A percentile compares a stretch with the other conserved stretches of the same genome.
Conservation (phyloP, 768 basidiomycete species). For the Fibroporia radiculosa region DNA sequence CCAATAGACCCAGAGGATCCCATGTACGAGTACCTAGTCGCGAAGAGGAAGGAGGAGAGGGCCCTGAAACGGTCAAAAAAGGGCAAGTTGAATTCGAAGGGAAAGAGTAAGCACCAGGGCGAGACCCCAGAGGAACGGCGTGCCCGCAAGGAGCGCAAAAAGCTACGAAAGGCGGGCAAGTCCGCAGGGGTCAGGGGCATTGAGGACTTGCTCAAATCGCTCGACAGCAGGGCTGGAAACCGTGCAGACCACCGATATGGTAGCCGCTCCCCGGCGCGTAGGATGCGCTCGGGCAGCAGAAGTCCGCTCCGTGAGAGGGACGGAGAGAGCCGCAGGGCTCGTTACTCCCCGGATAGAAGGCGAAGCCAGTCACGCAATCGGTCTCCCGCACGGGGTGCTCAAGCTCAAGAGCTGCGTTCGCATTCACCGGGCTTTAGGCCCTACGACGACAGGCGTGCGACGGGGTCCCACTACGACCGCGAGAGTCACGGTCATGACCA, state of each 20-base stretch:
- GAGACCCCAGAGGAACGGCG: conserved; percentile 76
- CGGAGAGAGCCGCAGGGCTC: conserved; percentile 4
- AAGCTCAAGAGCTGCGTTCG: not conserved
- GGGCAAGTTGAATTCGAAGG: conserved; percentile 45
- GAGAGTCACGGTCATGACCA: not conserved
- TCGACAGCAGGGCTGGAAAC: conserved; percentile 20
- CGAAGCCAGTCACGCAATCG: conserved; percentile 5
- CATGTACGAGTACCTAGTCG: conserved; percentile 88
- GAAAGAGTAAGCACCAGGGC: conserved; percentile 61
- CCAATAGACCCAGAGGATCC: conserved; percentile 94
- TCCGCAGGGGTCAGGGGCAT: conserved; percentile 60
- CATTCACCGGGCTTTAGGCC: not conserved
- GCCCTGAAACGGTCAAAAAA: conserved; percentile 53
- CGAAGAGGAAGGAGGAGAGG: conserved; percentile 66
- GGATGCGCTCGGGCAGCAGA: conserved; percentile 10
- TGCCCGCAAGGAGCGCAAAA: conserved; percentile 68
- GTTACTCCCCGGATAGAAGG: conserved; percentile 8
- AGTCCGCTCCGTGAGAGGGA: conserved; percentile 8
- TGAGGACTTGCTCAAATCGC: conserved; percentile 51
- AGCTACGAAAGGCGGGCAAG: conserved; percentile 53
- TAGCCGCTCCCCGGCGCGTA: conserved; percentile 6
- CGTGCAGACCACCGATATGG: conserved; percentile 1
- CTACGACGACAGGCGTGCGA: conserved; percentile 2
- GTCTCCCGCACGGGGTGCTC: conserved; percentile 1
- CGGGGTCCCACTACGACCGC: not conserved